phyloP scores from a whole-genome alignment of 2,329 filamentous ascomycete genomes.

The Septoria linicola region DNA sequence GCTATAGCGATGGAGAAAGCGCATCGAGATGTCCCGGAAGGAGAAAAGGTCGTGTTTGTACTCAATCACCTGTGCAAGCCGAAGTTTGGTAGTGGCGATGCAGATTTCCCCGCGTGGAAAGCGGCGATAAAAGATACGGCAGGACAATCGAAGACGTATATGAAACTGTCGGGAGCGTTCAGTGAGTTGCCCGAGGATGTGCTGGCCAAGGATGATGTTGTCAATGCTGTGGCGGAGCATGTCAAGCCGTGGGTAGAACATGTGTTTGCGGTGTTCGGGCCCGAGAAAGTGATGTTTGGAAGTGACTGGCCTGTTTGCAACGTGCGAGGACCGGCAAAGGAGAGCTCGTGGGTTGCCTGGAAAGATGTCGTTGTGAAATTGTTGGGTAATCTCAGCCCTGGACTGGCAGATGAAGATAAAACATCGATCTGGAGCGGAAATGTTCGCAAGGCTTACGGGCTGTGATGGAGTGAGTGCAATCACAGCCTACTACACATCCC shows the following conservation, averaged over 20 bases:
- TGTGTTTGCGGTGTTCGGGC: slow-evolving; percentile 69
- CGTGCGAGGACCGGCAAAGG: slow-evolving; percentile 56
- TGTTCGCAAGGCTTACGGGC: slow-evolving; percentile 66
- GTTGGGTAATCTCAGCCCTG: slow-evolving; percentile 46
- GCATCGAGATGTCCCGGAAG: slow-evolving; percentile 60
- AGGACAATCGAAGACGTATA: slow-evolving; percentile 66
- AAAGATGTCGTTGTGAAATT: slow-evolving; percentile 65
- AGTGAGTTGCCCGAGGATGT: slow-evolving; percentile 66
- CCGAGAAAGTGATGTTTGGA: slow-evolving; percentile 77
- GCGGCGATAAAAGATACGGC: slow-evolving; percentile 66
- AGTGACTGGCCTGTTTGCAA: slow-evolving; percentile 95
- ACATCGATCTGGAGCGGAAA: slow-evolving; percentile 70
- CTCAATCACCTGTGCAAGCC: slow-evolving; percentile 91
- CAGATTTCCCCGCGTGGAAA: slow-evolving; percentile 67
- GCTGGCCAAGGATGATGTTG: slow-evolving; percentile 36
- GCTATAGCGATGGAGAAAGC: slow-evolving; percentile 46
- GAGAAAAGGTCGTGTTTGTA: slow-evolving; percentile 64
- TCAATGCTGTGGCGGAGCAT: slow-evolving; percentile 58
- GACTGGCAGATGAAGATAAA: slow-evolving; percentile 60
- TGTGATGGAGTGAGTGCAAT: too few species aligned
- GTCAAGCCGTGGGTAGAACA: slow-evolving; percentile 71
- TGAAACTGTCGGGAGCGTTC: slow-evolving; percentile 89
- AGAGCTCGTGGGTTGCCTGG: slow-evolving; percentile 74
- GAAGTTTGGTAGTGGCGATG: slow-evolving; percentile 46
- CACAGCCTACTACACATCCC: too few species aligned